These are phyloP conservation scores for Trichoderma lentiforme DNA, from an alignment of 2,329 filamentous ascomycete species.

Conservation along the genomic window DNA sequence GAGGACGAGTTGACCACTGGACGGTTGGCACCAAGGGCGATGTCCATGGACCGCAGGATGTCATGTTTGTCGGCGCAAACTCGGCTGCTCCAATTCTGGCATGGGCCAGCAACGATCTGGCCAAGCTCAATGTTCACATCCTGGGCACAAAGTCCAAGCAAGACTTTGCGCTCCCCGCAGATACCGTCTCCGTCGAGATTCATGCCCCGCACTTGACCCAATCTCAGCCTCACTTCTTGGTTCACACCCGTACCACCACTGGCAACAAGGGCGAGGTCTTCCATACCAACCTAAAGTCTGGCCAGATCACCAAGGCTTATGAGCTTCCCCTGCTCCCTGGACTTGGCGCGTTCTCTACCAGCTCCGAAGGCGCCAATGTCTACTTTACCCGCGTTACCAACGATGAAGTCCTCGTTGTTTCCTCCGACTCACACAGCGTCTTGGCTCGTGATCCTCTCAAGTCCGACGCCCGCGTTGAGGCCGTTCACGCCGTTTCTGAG, in stretches of 20 bases:
- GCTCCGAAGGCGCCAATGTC: constrained; percentile 73
- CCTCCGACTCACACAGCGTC: constrained; percentile 72
- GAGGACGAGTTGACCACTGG: constrained; percentile 68
- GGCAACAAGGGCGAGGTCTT: constrained; percentile 83
- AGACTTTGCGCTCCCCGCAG: constrained; percentile 49
- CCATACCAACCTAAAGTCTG: constrained; percentile 71
- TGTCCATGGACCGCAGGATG: constrained; percentile 59
- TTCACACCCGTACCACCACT: constrained; percentile 68
- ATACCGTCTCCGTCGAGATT: constrained; percentile 55
- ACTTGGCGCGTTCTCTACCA: constrained; percentile 73
- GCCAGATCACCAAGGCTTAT: constrained; percentile 72
- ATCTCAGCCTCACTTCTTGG: constrained; percentile 76
- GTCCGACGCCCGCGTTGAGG: constrained; percentile 39
- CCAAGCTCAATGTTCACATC: constrained; percentile 68
- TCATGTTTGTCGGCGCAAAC: constrained; percentile 73
- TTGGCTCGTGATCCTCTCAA: constrained; percentile 70
- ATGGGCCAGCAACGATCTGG: constrained; percentile 64
- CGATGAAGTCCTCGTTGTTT: constrained; percentile 69
- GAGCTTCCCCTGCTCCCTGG: constrained; percentile 69
- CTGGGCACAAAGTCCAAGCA: constrained; percentile 58
- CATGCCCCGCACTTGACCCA: constrained; percentile 72
- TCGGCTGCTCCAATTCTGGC: constrained; percentile 71
- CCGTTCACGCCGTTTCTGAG: constrained; percentile 73
- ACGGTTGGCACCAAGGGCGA: constrained; percentile 72
- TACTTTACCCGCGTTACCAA: constrained; percentile 83